Evolutionary conservation across 352 stramenopile species (phyloP).

Genomic region (Phytophthora ramorum): DNA sequence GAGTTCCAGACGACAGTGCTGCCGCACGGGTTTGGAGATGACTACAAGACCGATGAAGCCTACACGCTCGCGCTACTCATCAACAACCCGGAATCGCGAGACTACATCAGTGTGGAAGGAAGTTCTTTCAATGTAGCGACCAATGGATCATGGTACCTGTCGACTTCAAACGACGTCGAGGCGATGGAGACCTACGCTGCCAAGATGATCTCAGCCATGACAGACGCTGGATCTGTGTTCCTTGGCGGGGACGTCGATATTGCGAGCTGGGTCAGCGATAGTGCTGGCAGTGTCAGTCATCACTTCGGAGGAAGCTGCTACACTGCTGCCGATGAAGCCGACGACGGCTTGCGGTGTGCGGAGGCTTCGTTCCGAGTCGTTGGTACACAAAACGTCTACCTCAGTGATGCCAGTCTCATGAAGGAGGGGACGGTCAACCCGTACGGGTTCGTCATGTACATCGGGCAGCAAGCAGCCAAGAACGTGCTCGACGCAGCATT

Average conservation of each 20-base stretch:
- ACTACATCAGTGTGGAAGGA: slow-evolving; percentile 32
- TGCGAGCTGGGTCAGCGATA: slow-evolving; percentile 38
- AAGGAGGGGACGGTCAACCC: slow-evolving; percentile 57
- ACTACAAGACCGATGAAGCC: slow-evolving; percentile 28
- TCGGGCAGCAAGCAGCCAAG: slow-evolving; percentile 45
- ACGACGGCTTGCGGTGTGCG: slow-evolving; percentile 24
- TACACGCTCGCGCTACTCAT: slow-evolving; percentile 47
- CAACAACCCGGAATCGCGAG: slow-evolving; percentile 48
- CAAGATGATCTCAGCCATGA: slow-evolving; percentile 41
- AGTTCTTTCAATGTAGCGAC: slow-evolving; percentile 40
- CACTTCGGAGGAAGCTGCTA: slow-evolving; percentile 60
- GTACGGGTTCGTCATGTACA: slow-evolving; percentile 62
- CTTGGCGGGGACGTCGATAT: slow-evolving; percentile 27
- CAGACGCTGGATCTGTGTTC: slow-evolving; percentile 37
- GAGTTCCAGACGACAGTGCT: slow-evolving; percentile 52
- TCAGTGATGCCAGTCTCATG: slow-evolving; percentile 54
- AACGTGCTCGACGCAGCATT: slow-evolving; percentile 47
- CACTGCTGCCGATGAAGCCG: slow-evolving; percentile 35
- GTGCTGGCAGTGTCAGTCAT: slow-evolving; percentile 37
- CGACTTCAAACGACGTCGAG: slow-evolving; percentile 36
- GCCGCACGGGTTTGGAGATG: slow-evolving; percentile 39
- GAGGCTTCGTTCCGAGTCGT: slow-evolving; percentile 42
- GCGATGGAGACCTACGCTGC: slow-evolving; percentile 43
- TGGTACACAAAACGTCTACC: slow-evolving; percentile 47
- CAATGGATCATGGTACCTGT: slow-evolving; percentile 43